Evolutionary conservation across 1,284 basidiomycete genomes (phyloP).

Genomic region (Leccinum subfulvum): DNA sequence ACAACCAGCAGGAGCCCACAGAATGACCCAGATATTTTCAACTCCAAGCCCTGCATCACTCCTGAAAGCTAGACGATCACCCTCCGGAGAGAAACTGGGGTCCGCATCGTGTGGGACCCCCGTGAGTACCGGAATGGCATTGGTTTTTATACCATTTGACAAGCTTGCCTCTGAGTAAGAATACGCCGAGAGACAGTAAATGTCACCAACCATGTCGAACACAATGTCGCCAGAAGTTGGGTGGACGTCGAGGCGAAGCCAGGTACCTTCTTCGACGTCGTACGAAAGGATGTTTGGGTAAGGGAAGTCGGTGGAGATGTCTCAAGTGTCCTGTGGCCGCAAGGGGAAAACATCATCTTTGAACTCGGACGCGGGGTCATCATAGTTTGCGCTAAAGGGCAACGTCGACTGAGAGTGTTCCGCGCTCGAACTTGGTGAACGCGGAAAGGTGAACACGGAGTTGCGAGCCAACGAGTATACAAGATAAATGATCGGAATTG

Average conservation of each 20-base stretch:
- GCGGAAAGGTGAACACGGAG: constrained; percentile 1
- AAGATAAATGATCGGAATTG: constrained; percentile 24
- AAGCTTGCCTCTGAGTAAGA: constrained; percentile 34
- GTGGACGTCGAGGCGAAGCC: constrained; percentile 70
- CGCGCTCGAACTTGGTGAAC: neutral
- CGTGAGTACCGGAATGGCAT: constrained; percentile 32
- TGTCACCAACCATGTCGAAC: constrained; percentile 72
- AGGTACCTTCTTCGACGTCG: constrained; percentile 69
- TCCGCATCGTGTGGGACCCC: constrained; percentile 70
- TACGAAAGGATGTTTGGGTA: constrained; percentile 62
- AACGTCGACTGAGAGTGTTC: constrained; percentile 5
- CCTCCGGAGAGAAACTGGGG: constrained; percentile 68
- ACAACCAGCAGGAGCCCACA: constrained; percentile 56
- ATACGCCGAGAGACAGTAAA: constrained; percentile 62
- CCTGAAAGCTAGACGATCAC: constrained; percentile 58
- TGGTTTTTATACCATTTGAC: constrained; percentile 16
- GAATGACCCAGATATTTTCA: constrained; percentile 70
- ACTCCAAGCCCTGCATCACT: constrained; percentile 71
- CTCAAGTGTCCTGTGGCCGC: constrained; percentile 63
- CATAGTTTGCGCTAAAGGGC: constrained; percentile 10
- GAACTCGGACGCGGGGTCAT: constrained; percentile 46
- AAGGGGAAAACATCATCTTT: constrained; percentile 65
- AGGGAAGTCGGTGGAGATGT: constrained; percentile 75
- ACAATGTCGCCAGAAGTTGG: constrained; percentile 66
- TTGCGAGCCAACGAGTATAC: constrained; percentile 19